Evolutionary conservation across 1,139 yeast species (phyloP), one percentile per base, ranked within the genome.

Genomic region (Hemisphaericaspora xylofermentans): DNA sequence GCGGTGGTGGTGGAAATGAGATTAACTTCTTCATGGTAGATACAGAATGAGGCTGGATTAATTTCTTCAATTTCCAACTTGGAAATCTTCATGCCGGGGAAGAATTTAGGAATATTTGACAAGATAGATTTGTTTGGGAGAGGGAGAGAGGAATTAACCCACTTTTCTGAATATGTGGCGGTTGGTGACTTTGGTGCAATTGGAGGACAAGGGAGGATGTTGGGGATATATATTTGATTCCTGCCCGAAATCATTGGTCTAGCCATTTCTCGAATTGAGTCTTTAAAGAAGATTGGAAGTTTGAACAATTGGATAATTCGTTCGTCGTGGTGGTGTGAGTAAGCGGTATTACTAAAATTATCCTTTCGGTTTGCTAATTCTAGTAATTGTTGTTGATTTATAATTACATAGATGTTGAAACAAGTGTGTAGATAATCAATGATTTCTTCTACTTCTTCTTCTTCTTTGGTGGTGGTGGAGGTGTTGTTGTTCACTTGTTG

Each of bases 221-320:
- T 25, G 4, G 45, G 45, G 8, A 42, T 12, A 31, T 42, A 42
- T 6, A 42, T 33, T 10, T 25, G 27, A 5, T 33, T 27, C 14
- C 26, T 24, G 1, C 34, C 24, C 4, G 33, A 12, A 14, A 31
- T 36, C 45, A 39, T 42, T 12, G 45, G 45, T 24, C 42, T 31
- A 4, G 45, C 40, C 43, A 42, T 42, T 42, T 42, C 45, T 25
- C 45, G 38, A 31, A 42, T 42, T 17, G 33, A 18, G 19, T 42
- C 45, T 36, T 37, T 42, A 29, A 42, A 36, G 33, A 34, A 39
- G n/a, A 37, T 6, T 3, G 45, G 43, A 5, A 40, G 29, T 21
- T 22, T 33, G 15, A 33, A 39, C 19, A 9, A 24, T 4, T 22
- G 19, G 10, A 42, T 8, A 6, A 21, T 31, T n/a, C 31, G 28